A percentile compares a stretch with the other conserved stretches of the same genome.
Evolutionary conservation across 1,284 basidiomycete species (phyloP).

Genomic region (Pulchroboletus neoregius): DNA sequence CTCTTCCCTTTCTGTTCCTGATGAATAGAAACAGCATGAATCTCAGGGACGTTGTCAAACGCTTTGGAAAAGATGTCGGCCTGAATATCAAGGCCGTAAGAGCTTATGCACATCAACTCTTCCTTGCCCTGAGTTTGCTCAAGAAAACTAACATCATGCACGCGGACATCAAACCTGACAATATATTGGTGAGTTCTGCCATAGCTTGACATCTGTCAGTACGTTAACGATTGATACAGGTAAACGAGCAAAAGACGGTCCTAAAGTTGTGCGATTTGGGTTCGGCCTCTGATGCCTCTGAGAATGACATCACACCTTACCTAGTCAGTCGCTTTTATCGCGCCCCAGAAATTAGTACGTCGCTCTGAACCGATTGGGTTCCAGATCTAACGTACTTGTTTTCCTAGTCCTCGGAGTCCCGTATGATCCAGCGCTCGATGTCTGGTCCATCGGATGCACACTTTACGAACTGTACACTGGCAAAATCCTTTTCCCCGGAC

Average conservation of each 20-base stretch:
- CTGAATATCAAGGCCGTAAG: conserved; percentile 96
- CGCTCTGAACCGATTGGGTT: conserved; percentile 5
- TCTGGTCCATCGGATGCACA: conserved; percentile 98
- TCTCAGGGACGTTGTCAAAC: conserved; percentile 94
- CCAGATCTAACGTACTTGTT: conserved; percentile 16
- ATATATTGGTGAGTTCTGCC: conserved; percentile 70
- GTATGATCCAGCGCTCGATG: conserved; percentile 91
- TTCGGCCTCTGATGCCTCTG: conserved; percentile 88
- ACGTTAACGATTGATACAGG: conserved; percentile 44
- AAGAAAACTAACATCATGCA: conserved; percentile 93
- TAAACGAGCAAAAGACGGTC: conserved; percentile 91
- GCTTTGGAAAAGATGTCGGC: conserved; percentile 98
- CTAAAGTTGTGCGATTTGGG: conserved; percentile 97
- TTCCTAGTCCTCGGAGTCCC: conserved; percentile 85
- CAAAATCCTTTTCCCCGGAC: conserved; percentile 96
- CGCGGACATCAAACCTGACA: conserved; percentile 97
- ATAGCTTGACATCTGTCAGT: conserved; percentile 11
- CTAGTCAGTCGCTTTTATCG: conserved; percentile 98
- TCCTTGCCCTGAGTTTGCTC: conserved; percentile 82
- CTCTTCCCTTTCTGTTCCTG: conserved; percentile 7
- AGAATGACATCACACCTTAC: conserved; percentile 98
- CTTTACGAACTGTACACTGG: conserved; percentile 98
- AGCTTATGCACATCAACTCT: conserved; percentile 95
- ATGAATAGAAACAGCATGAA: conserved; percentile 73
- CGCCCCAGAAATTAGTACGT: conserved; percentile 96